Evolutionary conservation across 306 rosid genomes (phyloP).

Genomic region (Lagenaria siceraria): DNA sequence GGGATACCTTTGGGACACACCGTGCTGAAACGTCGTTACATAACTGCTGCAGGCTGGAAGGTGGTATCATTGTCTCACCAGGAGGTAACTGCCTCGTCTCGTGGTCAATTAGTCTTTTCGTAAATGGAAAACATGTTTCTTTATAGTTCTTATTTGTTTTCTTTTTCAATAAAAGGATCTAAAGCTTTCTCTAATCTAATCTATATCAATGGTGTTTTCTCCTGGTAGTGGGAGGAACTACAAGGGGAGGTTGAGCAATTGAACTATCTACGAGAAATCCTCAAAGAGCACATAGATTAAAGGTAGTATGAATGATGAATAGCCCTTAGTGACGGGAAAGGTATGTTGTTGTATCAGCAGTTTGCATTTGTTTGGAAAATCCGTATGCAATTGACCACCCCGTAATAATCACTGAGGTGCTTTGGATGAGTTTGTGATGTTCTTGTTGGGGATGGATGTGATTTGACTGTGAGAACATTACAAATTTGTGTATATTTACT

Average conservation of each 20-base stretch:
- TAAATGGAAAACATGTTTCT: neutral
- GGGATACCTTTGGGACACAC: slow-evolving; percentile 87
- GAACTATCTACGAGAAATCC: slow-evolving; percentile 54
- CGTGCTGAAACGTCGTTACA: slow-evolving; percentile 57
- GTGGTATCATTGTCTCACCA: slow-evolving; percentile 50
- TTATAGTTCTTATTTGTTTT: neutral
- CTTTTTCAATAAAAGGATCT: neutral
- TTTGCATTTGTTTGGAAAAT: neutral
- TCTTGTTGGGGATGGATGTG: neutral
- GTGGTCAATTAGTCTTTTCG: neutral
- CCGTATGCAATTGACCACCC: neutral
- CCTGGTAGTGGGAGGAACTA: slow-evolving; percentile 75
- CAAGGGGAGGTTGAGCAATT: slow-evolving; percentile 57
- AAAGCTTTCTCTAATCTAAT: neutral
- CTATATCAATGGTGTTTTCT: neutral
- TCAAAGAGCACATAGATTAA: slow-evolving; percentile 30
- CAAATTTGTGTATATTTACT: neutral
- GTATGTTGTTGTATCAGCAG: slow-evolving; percentile 7
- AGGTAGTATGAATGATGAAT: neutral
- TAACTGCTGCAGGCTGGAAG: slow-evolving; percentile 83
- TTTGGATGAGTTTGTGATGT: neutral
- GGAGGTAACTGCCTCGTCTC: slow-evolving; percentile 24
- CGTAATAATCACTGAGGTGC: neutral
- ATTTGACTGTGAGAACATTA: neutral
- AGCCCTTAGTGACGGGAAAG: neutral